Conservation (phyloP, 441 rosid species). For the Rhodomyrtus psidioides region DNA sequence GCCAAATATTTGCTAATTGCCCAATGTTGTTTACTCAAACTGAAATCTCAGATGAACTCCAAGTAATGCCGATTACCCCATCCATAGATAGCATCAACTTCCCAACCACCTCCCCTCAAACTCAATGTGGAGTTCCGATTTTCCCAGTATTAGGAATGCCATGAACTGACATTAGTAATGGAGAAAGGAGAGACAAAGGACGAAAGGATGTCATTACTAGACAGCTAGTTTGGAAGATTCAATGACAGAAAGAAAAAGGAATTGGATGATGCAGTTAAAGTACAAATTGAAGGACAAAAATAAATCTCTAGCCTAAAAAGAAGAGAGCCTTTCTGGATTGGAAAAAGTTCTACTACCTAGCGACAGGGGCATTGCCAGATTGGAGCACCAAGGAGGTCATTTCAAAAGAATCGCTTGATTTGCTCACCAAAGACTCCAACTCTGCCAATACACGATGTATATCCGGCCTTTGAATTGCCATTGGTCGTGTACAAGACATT, state of each 20-base stretch:
- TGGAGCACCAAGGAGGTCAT: not conserved
- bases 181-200: not conserved
- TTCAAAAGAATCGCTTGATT: not conserved
- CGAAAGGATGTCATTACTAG: not conserved
- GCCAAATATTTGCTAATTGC: not conserved
- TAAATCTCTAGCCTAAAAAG: not conserved
- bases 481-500: not conserved
- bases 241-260: not conserved
- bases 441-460: not conserved
- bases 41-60: not conserved
- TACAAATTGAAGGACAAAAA: not conserved
- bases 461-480: not conserved
- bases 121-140: rapidly evolving
- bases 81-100: not conserved
- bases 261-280: not conserved
- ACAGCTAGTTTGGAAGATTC: not conserved
- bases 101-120: not conserved
- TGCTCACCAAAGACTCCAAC: not conserved
- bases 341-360: not conserved
- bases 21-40: not conserved
- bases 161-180: not conserved
- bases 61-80: not conserved
- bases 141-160: not conserved
- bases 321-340: not conserved
- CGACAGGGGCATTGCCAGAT: not conserved